Evolutionary conservation across 257 asterid species (phyloP).

Genomic region (Perilla frutescens): DNA sequence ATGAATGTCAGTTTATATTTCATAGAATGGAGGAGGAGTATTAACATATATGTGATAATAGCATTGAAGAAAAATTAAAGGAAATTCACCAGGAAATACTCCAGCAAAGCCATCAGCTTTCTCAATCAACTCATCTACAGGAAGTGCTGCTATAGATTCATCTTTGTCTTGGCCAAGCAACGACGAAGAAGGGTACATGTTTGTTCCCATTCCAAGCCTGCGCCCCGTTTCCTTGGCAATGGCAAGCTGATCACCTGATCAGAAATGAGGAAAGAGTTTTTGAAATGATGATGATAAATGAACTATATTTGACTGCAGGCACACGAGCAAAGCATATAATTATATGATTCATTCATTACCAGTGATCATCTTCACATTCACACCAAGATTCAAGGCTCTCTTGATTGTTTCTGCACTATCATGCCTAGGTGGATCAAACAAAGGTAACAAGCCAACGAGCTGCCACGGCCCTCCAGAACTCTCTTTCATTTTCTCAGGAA

Average conservation of each 20-base stretch:
- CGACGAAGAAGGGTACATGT: conserved; percentile 62
- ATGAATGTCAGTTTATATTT: not conserved
- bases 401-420: conserved; percentile 96
- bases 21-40: not conserved
- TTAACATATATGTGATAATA: not conserved
- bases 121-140: conserved; percentile 90
- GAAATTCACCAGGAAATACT: conserved; percentile 80
- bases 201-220: conserved; percentile 71
- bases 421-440: conserved; percentile 98
- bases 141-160: conserved; percentile 79
- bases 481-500: conserved; percentile 81
- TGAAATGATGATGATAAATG: not conserved
- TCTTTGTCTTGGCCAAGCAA: conserved; percentile 70
- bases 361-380: conserved; percentile 96
- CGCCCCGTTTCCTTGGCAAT: conserved; percentile 67
- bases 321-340: not conserved
- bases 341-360: conserved; percentile 44
- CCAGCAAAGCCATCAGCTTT: conserved; percentile 98
- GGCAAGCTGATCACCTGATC: conserved; percentile 78
- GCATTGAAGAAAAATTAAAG: not conserved
- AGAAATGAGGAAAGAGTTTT: not conserved
- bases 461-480: conserved; percentile 91
- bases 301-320: not conserved
- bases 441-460: conserved; percentile 78
- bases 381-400: conserved; percentile 90